These are phyloP conservation scores for Pelagophyceae sp. DNA, from an alignment of 352 stramenopile species.

Conservation along the genomic window DNA sequence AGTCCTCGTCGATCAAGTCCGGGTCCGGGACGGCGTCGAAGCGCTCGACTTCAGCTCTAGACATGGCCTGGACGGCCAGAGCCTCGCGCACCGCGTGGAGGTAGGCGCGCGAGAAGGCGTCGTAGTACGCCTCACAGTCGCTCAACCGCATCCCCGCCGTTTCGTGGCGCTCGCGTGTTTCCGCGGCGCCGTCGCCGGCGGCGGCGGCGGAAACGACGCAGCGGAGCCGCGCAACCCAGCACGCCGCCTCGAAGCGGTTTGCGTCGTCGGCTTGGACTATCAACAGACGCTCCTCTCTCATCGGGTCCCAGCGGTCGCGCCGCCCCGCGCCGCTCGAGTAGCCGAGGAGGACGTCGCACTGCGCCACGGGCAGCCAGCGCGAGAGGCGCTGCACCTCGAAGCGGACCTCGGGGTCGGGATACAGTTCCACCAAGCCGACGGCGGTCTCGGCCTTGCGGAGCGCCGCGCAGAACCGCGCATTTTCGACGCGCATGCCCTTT, in stretches of 20 bases:
- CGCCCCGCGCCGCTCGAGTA: not conserved
- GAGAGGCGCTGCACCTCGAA: not conserved
- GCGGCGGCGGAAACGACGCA: not conserved
- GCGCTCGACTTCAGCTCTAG: not conserved
- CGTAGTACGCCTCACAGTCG: not conserved
- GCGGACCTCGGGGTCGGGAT: not conserved
- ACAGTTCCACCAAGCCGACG: not conserved
- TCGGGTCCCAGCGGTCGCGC: conserved; percentile 6
- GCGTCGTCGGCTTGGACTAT: not conserved
- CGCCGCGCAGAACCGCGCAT: not conserved
- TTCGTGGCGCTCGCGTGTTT: not conserved
- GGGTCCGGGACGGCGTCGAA: not conserved
- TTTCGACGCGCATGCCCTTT: not conserved
- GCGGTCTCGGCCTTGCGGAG: not conserved
- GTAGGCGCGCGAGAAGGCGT: not conserved
- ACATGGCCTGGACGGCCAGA: not conserved
- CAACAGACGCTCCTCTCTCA: not conserved
- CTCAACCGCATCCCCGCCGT: not conserved
- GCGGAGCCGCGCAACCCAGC: no score
- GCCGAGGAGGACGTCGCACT: not conserved
- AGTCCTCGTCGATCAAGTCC: not conserved
- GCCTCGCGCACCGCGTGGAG: not conserved
- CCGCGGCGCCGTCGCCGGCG: not conserved
- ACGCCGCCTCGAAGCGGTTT: not conserved
- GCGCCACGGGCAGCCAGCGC: not conserved